Percentiles rank a stretch among this genome's conserved stretches.
phyloP scores from a whole-genome alignment of 768 basidiomycete species.

The Clavaria fumosa region DNA sequence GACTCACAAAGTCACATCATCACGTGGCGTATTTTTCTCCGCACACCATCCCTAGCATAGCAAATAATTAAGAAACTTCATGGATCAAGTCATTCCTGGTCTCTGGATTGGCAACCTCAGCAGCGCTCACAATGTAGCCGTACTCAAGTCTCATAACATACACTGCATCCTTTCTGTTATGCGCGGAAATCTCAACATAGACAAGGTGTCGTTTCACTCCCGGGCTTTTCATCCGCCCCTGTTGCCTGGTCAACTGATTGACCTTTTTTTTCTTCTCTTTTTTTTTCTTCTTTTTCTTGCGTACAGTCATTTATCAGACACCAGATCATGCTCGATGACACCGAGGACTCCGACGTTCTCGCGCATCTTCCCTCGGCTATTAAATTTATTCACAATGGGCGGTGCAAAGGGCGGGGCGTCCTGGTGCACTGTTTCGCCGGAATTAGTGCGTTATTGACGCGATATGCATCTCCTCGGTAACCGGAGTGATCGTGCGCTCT shows the following conservation, averaged over 20 bases:
- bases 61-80: slow-evolving; percentile 22
- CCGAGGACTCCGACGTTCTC: slow-evolving; percentile 62
- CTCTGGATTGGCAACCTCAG: slow-evolving; percentile 77
- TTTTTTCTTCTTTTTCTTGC: neutral
- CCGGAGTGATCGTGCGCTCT: slow-evolving; percentile 1
- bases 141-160: slow-evolving; percentile 56
- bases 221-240: neutral
- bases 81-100: slow-evolving; percentile 69
- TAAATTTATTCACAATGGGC: slow-evolving; percentile 66
- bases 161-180: slow-evolving; percentile 60
- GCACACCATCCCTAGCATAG: no score
- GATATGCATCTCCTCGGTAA: neutral
- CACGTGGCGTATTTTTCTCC: no score
- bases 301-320: slow-evolving; percentile 61
- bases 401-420: slow-evolving; percentile 62
- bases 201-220: slow-evolving; percentile 32
- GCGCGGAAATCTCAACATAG: slow-evolving; percentile 49
- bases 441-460: slow-evolving; percentile 41
- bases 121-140: slow-evolving; percentile 48
- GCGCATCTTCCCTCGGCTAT: slow-evolving; percentile 66
- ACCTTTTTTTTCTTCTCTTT: neutral
- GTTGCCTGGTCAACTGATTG: neutral
- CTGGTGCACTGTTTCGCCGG: slow-evolving; percentile 88
- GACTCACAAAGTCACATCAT: no score
- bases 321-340: slow-evolving; percentile 69